phyloP scores from a whole-genome alignment of 2,329 filamentous ascomycete genomes.

The Claviceps sp. region DNA sequence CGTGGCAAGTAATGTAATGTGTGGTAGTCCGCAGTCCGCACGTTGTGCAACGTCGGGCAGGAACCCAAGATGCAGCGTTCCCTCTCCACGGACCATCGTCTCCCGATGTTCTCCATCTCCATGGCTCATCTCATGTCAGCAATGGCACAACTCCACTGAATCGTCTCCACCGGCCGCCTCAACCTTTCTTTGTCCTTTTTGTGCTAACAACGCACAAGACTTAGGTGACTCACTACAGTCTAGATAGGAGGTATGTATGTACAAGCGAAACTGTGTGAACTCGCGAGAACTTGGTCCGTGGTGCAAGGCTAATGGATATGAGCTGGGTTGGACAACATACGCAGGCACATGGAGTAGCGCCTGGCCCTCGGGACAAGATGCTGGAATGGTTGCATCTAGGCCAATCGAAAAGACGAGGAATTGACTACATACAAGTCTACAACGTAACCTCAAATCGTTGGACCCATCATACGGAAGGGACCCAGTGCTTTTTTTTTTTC shows the following conservation, averaged over 20 bases:
- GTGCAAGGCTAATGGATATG: not conserved
- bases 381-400: conserved; percentile 1
- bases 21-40: conserved; percentile 1
- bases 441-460: not conserved
- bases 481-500: too few relatives aligned
- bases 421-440: not conserved
- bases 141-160: not conserved
- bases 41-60: conserved; percentile 9
- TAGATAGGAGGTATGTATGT: too few relatives aligned
- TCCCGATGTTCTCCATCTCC: not conserved
- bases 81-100: conserved; percentile 5
- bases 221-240: too few relatives aligned
- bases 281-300: not conserved
- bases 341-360: conserved; percentile 6
- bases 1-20: not conserved
- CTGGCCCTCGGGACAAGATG: conserved; percentile 4
- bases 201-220: not conserved
- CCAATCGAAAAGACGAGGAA: not conserved
- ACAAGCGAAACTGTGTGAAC: too few relatives aligned
- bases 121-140: conserved; percentile 9
- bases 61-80: conserved; percentile 4
- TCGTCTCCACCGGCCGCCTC: not conserved
- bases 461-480: not conserved
- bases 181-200: not conserved
- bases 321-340: conserved; percentile 2